phyloP scores from a whole-genome alignment of 2,329 filamentous ascomycete species.

The Clathrospora elynae region DNA sequence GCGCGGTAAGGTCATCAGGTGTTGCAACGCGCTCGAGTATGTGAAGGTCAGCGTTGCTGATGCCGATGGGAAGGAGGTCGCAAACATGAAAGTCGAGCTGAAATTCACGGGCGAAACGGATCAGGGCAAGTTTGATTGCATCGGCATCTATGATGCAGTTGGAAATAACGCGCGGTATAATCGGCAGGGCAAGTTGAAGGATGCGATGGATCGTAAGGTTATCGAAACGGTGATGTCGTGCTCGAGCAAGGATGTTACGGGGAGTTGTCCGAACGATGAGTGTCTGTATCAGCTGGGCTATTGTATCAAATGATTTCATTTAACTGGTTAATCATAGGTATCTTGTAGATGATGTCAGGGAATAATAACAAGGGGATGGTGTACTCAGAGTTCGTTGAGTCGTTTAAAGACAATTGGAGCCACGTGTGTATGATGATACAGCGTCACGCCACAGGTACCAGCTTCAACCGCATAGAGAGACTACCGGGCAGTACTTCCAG shows the following conservation, averaged over 20 bases:
- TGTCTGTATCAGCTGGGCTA: constrained; percentile 6
- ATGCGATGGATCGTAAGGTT: background rate
- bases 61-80: background rate
- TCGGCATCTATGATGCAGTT: background rate
- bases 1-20: background rate
- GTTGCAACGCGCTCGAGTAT: constrained; percentile 9
- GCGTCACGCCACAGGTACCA: too few species aligned
- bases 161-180: constrained; percentile 1
- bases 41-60: constrained; percentile 3
- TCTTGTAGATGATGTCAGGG: background rate
- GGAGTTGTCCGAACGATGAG: constrained; percentile 8
- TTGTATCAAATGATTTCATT: background rate
- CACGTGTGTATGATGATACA: too few species aligned
- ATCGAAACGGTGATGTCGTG: constrained; percentile 3
- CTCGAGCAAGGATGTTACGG: constrained; percentile 3
- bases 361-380: too few species aligned
- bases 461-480: too few species aligned
- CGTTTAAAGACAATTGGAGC: too few species aligned
- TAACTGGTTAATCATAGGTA: too few species aligned
- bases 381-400: too few species aligned
- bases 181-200: background rate
- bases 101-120: constrained; percentile 4
- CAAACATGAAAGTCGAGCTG: constrained; percentile 5
- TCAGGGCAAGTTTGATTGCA: constrained; percentile 10
- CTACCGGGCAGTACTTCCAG: too few species aligned